Conservation (phyloP, 768 basidiomycete genomes). For the Tylopilus vinaceipallidus region DNA sequence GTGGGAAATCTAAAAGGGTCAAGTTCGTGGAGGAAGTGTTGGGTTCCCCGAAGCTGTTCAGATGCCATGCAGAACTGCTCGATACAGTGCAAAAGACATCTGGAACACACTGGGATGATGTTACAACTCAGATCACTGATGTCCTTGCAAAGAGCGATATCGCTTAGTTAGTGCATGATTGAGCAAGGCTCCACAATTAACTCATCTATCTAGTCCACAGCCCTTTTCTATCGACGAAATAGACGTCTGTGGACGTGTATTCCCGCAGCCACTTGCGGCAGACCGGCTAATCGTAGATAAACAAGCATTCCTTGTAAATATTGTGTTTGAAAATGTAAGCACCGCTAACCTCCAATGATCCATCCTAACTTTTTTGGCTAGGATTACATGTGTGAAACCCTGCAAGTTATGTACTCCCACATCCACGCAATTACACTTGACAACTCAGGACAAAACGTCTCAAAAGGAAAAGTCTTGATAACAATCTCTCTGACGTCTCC, state of each 20-base stretch:
- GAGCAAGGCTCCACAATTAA: constrained; percentile 1
- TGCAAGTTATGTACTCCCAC: constrained; percentile 43
- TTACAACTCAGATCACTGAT: constrained; percentile 46
- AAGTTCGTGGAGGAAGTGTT: constrained; percentile 55
- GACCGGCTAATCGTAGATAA: constrained; percentile 54
- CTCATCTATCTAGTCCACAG: constrained; percentile 47
- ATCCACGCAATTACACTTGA: constrained; percentile 26
- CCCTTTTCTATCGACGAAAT: constrained; percentile 49
- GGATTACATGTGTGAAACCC: constrained; percentile 52
- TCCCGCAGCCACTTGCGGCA: constrained; percentile 35
- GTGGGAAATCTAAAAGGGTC: constrained; percentile 37
- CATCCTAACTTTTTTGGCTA: constrained; percentile 19
- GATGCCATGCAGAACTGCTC: constrained; percentile 38
- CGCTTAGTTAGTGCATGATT: constrained; percentile 42
- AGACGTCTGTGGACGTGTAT: constrained; percentile 32
- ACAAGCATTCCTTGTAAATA: constrained; percentile 49
- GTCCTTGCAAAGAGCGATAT: constrained; percentile 44
- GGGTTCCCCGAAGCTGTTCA: constrained; percentile 35
- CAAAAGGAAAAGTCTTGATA: constrained; percentile 25
- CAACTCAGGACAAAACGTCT: constrained; percentile 20
- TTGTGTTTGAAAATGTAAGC: constrained; percentile 31
- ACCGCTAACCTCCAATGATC: neutral
- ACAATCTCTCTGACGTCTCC: constrained; percentile 33
- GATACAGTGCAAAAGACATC: constrained; percentile 41
- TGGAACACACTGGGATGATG: constrained; percentile 52